A percentile compares a stretch with the other conserved stretches of the same genome.
Evolutionary conservation across 2,329 filamentous ascomycete genomes (phyloP).

Genomic region (Scytalidium lignicola): DNA sequence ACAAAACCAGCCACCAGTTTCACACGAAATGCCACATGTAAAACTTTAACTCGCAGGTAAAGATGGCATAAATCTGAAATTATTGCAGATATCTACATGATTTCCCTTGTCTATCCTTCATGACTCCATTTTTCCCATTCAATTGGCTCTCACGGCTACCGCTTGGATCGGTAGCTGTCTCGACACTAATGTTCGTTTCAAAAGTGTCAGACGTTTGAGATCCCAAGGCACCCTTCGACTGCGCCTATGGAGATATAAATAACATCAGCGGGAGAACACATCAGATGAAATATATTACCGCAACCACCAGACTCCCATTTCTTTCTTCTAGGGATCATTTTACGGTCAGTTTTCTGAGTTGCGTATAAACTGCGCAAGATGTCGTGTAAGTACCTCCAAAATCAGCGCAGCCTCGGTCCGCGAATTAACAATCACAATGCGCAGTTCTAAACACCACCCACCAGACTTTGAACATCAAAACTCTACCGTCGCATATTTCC

Average conservation of each 20-base stretch:
- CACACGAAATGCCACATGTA: too few species aligned
- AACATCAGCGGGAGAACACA: conserved; percentile 1
- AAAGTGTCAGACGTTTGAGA: neutral
- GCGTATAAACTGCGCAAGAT: neutral
- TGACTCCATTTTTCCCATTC: neutral
- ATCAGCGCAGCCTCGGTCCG: neutral
- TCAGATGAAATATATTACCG: neutral
- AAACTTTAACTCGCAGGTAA: too few species aligned
- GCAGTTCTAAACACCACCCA: conserved; percentile 20
- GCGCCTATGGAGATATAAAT: conserved; percentile 4
- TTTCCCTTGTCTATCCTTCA: neutral
- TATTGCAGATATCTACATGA: too few species aligned
- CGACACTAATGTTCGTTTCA: neutral
- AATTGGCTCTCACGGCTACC: neutral
- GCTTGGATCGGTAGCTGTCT: neutral
- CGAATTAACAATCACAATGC: conserved; percentile 1
- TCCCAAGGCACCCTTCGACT: neutral
- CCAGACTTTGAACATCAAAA: conserved; percentile 51
- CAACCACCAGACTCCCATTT: neutral
- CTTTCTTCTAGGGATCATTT: neutral
- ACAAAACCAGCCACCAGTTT: too few species aligned
- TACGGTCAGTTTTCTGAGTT: neutral
- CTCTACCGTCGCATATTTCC: conserved; percentile 62
- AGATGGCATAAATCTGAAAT: too few species aligned
- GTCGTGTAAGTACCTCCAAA: conserved; percentile 1